phyloP scores from a whole-genome alignment of 2,329 filamentous ascomycete species.

The Ceratocystis diversiconidia region DNA sequence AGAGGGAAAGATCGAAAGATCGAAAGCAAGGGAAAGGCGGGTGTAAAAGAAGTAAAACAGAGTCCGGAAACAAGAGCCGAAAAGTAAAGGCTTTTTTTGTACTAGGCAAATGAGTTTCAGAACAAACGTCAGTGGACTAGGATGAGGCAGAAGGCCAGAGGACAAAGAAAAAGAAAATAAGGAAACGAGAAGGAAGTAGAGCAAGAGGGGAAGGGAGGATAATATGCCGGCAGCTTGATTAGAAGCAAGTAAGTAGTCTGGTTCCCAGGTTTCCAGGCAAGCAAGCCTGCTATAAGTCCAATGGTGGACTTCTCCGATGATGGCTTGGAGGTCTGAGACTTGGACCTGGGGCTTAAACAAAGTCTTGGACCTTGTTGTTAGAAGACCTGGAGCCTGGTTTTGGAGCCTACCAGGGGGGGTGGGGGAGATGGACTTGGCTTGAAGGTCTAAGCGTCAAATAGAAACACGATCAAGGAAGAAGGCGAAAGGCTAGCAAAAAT shows the following conservation, averaged over 20 bases:
- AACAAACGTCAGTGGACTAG: neutral
- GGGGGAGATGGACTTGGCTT: neutral
- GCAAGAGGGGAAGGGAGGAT: neutral
- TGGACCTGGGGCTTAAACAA: neutral
- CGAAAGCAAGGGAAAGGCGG: neutral
- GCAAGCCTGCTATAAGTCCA: neutral
- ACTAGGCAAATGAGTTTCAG: neutral
- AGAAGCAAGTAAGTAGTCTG: neutral
- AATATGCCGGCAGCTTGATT: neutral
- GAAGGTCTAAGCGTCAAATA: no score
- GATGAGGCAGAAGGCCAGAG: conserved; percentile 1
- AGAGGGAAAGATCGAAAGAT: neutral
- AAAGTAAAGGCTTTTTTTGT: neutral
- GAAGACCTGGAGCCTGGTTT: neutral
- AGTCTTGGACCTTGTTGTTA: neutral
- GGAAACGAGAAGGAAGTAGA: neutral
- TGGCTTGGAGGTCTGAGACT: neutral
- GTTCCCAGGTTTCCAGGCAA: neutral
- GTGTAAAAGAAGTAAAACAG: neutral
- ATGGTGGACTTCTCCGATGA: neutral
- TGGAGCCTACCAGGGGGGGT: neutral
- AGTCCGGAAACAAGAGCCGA: conserved; percentile 7
- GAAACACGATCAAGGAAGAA: neutral
- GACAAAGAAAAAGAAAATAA: neutral
- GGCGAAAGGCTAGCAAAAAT: neutral